Evolutionary conservation across 2,329 filamentous ascomycete species (phyloP).

Genomic region (Colletotrichum cordylinicola): DNA sequence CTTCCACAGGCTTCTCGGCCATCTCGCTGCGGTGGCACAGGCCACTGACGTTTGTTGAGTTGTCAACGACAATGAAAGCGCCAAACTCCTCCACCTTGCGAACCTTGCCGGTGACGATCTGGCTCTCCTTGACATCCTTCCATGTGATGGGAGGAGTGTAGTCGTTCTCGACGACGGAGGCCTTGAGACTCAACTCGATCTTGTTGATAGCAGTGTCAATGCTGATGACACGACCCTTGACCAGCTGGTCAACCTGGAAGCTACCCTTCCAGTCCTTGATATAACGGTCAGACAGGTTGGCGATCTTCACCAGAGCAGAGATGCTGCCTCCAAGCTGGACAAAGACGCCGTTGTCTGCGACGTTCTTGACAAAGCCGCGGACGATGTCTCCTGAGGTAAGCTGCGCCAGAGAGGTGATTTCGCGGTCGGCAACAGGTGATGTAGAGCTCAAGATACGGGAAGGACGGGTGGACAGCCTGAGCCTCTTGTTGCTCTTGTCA

Average conservation of each 20-base stretch:
- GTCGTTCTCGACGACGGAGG: constrained; percentile 80
- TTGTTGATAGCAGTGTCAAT: constrained; percentile 74
- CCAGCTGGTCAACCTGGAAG: constrained; percentile 88
- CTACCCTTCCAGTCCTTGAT: constrained; percentile 95
- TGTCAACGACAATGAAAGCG: constrained; percentile 90
- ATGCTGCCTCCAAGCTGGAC: constrained; percentile 82
- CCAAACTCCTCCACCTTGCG: constrained; percentile 95
- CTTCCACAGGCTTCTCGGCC: constrained; percentile 80
- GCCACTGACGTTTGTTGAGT: constrained; percentile 87
- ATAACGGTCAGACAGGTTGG: constrained; percentile 88
- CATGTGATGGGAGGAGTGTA: constrained; percentile 78
- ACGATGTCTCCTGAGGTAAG: constrained; percentile 79
- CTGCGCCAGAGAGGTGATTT: constrained; percentile 75
- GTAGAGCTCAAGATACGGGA: constrained; percentile 90
- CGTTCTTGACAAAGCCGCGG: constrained; percentile 90
- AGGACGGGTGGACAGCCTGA: constrained; percentile 82
- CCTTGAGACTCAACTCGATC: constrained; percentile 86
- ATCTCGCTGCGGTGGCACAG: constrained; percentile 93
- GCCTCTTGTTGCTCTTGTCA: constrained; percentile 83
- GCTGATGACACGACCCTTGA: constrained; percentile 82
- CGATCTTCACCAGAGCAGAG: constrained; percentile 82
- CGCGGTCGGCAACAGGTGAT: constrained; percentile 78
- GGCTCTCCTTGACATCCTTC: constrained; percentile 78
- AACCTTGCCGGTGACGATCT: constrained; percentile 87
- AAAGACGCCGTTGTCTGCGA: constrained; percentile 89